Conservation (phyloP, 306 rosid genomes). For the Rubus idaeus region DNA sequence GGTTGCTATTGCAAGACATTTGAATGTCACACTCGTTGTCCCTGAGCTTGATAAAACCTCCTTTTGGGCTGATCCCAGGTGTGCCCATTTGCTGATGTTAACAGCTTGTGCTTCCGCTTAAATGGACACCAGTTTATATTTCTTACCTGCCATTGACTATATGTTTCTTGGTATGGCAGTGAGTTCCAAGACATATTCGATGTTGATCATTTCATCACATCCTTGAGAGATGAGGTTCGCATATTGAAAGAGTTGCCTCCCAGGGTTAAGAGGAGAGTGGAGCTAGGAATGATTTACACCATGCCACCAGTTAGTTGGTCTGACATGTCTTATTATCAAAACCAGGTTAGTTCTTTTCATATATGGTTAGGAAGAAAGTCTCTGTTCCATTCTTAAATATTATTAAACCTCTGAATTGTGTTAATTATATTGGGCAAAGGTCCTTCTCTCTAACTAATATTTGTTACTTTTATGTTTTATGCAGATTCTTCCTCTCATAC, state of each 20-base stretch:
- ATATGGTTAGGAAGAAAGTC: neutral
- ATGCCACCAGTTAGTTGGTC: constrained; percentile 99
- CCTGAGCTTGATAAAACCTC: constrained; percentile 91
- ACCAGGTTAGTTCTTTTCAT: constrained; percentile 57
- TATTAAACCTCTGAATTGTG: neutral
- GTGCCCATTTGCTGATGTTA: constrained; percentile 12
- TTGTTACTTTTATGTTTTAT: constrained; percentile 9
- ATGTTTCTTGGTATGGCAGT: constrained; percentile 42
- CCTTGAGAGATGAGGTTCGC: constrained; percentile 95
- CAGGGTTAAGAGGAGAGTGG: constrained; percentile 76
- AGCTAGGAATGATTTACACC: constrained; percentile 59
- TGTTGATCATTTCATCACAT: constrained; percentile 87
- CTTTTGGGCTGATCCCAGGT: constrained; percentile 99
- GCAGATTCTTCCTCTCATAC: constrained; percentile 89
- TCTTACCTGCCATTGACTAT: constrained; percentile 18
- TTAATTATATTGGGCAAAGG: neutral
- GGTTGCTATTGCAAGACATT: constrained; percentile 90
- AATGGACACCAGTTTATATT: neutral
- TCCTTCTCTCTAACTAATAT: constrained; percentile 5
- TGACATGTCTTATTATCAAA: constrained; percentile 78
- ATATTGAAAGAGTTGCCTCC: constrained; percentile 95
- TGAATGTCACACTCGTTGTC: constrained; percentile 91
- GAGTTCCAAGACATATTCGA: constrained; percentile 95
- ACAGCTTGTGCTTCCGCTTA: constrained; percentile 12
- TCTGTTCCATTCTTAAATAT: neutral